Conservation (phyloP, 768 basidiomycete genomes). For the Pulveroboletus ravenelii region DNA sequence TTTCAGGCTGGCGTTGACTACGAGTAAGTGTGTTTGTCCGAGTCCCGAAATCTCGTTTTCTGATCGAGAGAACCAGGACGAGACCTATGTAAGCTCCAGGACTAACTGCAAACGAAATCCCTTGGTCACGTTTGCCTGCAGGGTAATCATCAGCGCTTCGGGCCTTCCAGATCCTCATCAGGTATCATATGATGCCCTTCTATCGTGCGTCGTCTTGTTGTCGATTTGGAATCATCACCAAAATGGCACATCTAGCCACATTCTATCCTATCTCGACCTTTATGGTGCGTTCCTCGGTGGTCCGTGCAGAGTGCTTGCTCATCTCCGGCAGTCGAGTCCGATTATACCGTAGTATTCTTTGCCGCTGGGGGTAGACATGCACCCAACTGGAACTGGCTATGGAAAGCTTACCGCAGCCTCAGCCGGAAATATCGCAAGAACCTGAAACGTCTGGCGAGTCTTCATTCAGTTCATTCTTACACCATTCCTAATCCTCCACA, state of each 20-base stretch:
- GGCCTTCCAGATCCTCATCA: slow-evolving; percentile 76
- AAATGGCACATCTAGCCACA: slow-evolving; percentile 45
- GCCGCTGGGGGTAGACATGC: slow-evolving; percentile 72
- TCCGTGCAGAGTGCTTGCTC: background rate
- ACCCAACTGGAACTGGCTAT: slow-evolving; percentile 87
- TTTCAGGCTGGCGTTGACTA: slow-evolving; percentile 89
- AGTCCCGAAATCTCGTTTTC: slow-evolving; percentile 7
- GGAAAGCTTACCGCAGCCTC: slow-evolving; percentile 81
- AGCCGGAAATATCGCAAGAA: slow-evolving; percentile 86
- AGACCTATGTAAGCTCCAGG: slow-evolving; percentile 68
- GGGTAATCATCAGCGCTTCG: slow-evolving; percentile 80
- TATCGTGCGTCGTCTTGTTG: slow-evolving; percentile 48
- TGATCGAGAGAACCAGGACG: slow-evolving; percentile 48
- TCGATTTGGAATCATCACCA: slow-evolving; percentile 3
- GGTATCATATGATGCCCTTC: slow-evolving; percentile 72
- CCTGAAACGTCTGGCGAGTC: slow-evolving; percentile 69
- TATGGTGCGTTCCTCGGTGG: slow-evolving; percentile 51
- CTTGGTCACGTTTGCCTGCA: slow-evolving; percentile 28
- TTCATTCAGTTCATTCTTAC: background rate
- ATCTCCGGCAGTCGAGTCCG: slow-evolving; percentile 66
- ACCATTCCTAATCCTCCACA: slow-evolving; percentile 6
- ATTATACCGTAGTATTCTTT: slow-evolving; percentile 85
- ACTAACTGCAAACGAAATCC: background rate
- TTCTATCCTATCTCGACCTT: slow-evolving; percentile 73
- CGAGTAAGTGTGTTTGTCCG: slow-evolving; percentile 52